phyloP scores from a whole-genome alignment of 1,284 basidiomycete genomes.

The Cystobasidium slooffiae region DNA sequence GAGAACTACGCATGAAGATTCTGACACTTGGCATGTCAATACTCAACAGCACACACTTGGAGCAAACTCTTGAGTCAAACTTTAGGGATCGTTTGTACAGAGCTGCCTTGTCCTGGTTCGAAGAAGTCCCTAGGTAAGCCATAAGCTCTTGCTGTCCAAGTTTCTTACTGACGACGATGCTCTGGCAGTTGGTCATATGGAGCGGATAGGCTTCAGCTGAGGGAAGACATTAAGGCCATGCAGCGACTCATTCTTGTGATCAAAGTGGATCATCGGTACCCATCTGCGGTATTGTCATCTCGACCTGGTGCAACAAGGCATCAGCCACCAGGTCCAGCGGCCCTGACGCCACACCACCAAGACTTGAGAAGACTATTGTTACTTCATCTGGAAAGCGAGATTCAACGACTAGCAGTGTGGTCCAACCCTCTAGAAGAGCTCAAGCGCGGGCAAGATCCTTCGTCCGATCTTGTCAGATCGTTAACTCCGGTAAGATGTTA shows the following conservation, averaged over 20 bases:
- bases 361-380: slow-evolving; percentile 72
- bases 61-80: slow-evolving; percentile 77
- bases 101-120: slow-evolving; percentile 89
- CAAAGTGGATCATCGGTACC: slow-evolving; percentile 15
- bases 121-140: slow-evolving; percentile 67
- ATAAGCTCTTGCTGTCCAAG: slow-evolving; percentile 55
- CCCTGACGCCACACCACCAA: slow-evolving; percentile 9
- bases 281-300: slow-evolving; percentile 22
- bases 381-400: slow-evolving; percentile 87
- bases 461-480: slow-evolving; percentile 9
- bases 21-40: slow-evolving; percentile 92
- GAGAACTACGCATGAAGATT: slow-evolving; percentile 86
- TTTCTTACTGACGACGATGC: slow-evolving; percentile 54
- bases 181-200: slow-evolving; percentile 81
- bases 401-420: slow-evolving; percentile 86
- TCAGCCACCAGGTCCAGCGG: background rate
- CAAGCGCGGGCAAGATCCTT: slow-evolving; percentile 68
- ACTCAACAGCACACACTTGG: slow-evolving; percentile 82
- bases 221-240: slow-evolving; percentile 83
- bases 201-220: slow-evolving; percentile 84
- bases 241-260: slow-evolving; percentile 62
- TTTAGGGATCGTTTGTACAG: slow-evolving; percentile 77
- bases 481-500: slow-evolving; percentile 1
- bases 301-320: background rate
- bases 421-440: slow-evolving; percentile 80